Evolutionary conservation across 352 stramenopile genomes (phyloP), one percentile per base, ranked within the genome.

Genomic region (Phytophthora melonis): DNA sequence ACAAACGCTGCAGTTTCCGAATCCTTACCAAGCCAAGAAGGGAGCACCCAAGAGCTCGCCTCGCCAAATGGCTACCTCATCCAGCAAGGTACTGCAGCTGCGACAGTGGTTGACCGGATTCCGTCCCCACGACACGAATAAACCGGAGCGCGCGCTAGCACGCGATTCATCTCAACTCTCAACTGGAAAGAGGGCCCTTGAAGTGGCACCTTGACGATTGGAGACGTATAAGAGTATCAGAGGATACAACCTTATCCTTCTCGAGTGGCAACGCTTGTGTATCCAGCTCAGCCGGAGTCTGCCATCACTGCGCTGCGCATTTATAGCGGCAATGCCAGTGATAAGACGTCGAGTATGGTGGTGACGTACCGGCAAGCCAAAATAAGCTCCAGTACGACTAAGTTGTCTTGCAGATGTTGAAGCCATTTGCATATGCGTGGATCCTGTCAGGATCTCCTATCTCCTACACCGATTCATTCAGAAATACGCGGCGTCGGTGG

Each of bases 331-430:
- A 34, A 14, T 66, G 19, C 66, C 66, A 30, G 60, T 68, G 60
- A 75, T 45, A 78, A 78, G 71, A 71, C 47, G 68, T 59, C 49
- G 66, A 74, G 66, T 63, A 74, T 41, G 58, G 16, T 63, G 60
- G 43, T 53, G 45, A 56, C 50, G 50, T 74, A 19, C 30, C 67
- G n/a, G 30, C 3, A 41, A 59, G 41, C 62, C n/a, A 69, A 72
- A 73, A 76, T 76, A 70, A 58, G 41, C 50, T 30, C 21, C 18
- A 41, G 19, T 18, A 47, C 34, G 32, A 74, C 65, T 70, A 61
- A 77, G 52, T 47, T 9, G 23, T 58, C 27, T 25, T 34, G 30
- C 7, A 34, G 30, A 6, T 10, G 30, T 34, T 0, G 7, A 5
- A 34, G 30, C 30, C 7, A 34, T 34, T 2, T 3, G n/a, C n/a